phyloP scores from a whole-genome alignment of 1,284 basidiomycete species.

The Trametes polyzona region DNA sequence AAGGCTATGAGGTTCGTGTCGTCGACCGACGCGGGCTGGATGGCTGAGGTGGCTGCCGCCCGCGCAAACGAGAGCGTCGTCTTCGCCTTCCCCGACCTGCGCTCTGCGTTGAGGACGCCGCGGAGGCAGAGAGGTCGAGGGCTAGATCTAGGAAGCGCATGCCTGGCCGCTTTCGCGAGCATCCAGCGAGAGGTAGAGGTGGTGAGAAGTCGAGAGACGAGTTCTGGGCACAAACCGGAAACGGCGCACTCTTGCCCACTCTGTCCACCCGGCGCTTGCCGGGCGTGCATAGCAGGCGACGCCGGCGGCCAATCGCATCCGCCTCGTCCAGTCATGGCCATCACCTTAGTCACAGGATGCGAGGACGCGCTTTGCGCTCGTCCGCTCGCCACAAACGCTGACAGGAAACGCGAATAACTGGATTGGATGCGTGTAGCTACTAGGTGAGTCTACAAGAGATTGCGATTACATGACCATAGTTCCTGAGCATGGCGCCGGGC shows the following conservation, averaged over 20 bases:
- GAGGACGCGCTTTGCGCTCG: neutral
- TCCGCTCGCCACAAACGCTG: neutral
- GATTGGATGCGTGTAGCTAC: conserved; percentile 10
- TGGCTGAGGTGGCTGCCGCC: conserved; percentile 40
- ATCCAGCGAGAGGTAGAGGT: conserved; percentile 43
- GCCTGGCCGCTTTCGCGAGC: conserved; percentile 53
- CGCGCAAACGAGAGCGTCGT: conserved; percentile 15
- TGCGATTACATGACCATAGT: conserved; percentile 20
- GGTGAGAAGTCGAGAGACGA: conserved; percentile 13
- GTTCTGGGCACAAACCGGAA: neutral
- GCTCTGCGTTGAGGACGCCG: conserved; percentile 44
- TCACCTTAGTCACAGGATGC: conserved; percentile 3
- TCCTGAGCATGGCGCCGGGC: neutral
- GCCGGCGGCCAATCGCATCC: neutral
- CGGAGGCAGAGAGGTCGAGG: conserved; percentile 47
- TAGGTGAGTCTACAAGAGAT: conserved; percentile 15
- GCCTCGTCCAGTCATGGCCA: conserved; percentile 7
- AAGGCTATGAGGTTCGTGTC: conserved; percentile 68
- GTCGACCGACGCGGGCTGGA: conserved; percentile 59
- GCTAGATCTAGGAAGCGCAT: conserved; percentile 44
- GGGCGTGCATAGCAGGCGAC: conserved; percentile 2
- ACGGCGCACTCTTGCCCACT: conserved; percentile 2
- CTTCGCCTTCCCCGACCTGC: conserved; percentile 16
- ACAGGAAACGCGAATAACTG: neutral
- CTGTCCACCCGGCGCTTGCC: conserved; percentile 16